Conservation (phyloP, 2,329 filamentous ascomycete species). For the Aspergillus jensenii region DNA sequence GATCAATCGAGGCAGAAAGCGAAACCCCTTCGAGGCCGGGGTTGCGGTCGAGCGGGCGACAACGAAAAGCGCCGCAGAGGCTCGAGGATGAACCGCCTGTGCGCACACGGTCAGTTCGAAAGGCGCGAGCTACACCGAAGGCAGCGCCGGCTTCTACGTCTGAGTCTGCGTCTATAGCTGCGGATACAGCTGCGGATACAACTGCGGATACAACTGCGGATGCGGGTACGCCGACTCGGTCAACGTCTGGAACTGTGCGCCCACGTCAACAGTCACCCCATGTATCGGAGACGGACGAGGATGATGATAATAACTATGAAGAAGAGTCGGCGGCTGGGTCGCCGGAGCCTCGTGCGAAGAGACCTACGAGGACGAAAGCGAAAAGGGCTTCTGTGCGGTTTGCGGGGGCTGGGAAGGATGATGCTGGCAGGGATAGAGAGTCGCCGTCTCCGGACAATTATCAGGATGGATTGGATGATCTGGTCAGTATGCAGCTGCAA, state of each 20-base stretch:
- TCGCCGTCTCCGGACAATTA: slow-evolving; percentile 29
- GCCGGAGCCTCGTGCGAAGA: slow-evolving; percentile 16
- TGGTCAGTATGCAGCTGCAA: slow-evolving; percentile 38
- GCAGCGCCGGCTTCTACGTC: slow-evolving; percentile 14
- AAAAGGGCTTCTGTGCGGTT: slow-evolving; percentile 26
- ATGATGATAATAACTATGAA: slow-evolving; percentile 17
- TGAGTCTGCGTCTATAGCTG: background rate
- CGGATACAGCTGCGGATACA: too few relatives aligned
- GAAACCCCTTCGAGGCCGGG: slow-evolving; percentile 25
- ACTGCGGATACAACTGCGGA: background rate
- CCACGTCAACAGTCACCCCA: slow-evolving; percentile 15
- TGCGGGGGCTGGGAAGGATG: slow-evolving; percentile 14
- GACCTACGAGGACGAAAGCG: slow-evolving; percentile 29
- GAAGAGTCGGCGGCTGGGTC: background rate
- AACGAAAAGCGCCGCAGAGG: slow-evolving; percentile 34
- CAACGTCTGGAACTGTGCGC: slow-evolving; percentile 23
- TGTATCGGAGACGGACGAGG: slow-evolving; percentile 17
- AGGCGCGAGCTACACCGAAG: background rate
- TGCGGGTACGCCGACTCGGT: slow-evolving; percentile 4
- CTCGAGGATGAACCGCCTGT: slow-evolving; percentile 28
- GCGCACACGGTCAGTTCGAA: slow-evolving; percentile 19
- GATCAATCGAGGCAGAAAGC: slow-evolving; percentile 12
- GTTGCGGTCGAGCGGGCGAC: slow-evolving; percentile 34
- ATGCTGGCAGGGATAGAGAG: slow-evolving; percentile 10
- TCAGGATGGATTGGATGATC: slow-evolving; percentile 36